phyloP scores from a whole-genome alignment of 2,329 filamentous ascomycete genomes.

The Lecanicillium sp. region DNA sequence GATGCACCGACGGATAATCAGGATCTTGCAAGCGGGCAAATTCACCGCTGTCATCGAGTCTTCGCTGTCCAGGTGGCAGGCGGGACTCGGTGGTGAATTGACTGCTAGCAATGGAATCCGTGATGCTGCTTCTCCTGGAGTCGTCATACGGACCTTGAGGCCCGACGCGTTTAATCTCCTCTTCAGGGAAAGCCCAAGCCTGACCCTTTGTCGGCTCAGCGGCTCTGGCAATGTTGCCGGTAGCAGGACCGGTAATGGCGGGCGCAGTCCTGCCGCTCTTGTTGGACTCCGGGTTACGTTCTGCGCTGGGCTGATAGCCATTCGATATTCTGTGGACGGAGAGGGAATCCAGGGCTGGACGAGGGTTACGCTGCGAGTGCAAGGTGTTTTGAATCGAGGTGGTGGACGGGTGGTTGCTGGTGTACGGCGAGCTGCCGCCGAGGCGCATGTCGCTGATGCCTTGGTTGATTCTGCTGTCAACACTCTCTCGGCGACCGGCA shows the following conservation, averaged over 20 bases:
- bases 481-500: constrained; percentile 61
- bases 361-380: constrained; percentile 57
- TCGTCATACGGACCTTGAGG: constrained; percentile 39
- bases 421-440: constrained; percentile 54
- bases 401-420: constrained; percentile 69
- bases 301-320: constrained; percentile 52
- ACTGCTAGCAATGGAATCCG: constrained; percentile 71
- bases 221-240: constrained; percentile 57
- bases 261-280: constrained; percentile 59
- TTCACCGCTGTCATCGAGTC: constrained; percentile 57
- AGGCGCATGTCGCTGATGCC: constrained; percentile 62
- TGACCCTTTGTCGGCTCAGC: constrained; percentile 75
- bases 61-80: constrained; percentile 62
- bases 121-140: constrained; percentile 67
- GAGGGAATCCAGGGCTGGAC: constrained; percentile 40
- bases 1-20: constrained; percentile 56
- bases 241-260: constrained; percentile 64
- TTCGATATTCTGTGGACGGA: constrained; percentile 55
- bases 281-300: constrained; percentile 45
- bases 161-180: constrained; percentile 48
- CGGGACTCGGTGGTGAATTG: constrained; percentile 69
- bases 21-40: constrained; percentile 38
- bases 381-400: constrained; percentile 65
- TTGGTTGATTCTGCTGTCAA: constrained; percentile 71
- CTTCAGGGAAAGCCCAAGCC: constrained; percentile 76